A percentile compares a stretch with the other conserved stretches of the same genome.
These are phyloP conservation scores for Suhomyces vadensis DNA, from an alignment of 805 yeast species.

Conservation along the genomic window DNA sequence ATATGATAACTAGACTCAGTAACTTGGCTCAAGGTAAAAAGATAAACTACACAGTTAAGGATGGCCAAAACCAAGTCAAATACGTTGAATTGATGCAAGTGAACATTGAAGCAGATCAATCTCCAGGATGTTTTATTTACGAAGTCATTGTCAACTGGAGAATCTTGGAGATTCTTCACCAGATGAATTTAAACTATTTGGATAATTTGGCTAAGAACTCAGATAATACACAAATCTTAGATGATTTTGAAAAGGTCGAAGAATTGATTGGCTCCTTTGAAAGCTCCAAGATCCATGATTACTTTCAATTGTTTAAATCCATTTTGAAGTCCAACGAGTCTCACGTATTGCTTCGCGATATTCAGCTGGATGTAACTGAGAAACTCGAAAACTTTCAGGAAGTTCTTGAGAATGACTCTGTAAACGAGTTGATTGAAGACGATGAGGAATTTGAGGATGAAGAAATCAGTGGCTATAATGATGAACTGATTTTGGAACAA, in stretches of 20 bases:
- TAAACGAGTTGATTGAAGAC: constrained; percentile 27
- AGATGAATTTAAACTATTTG: constrained; percentile 33
- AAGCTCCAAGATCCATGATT: constrained; percentile 10
- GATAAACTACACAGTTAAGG: constrained; percentile 26
- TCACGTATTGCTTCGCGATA: constrained; percentile 16
- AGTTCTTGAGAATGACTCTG: constrained; percentile 11
- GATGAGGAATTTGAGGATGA: constrained; percentile 21
- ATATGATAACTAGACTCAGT: constrained; percentile 26
- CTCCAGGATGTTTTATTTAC: constrained; percentile 22
- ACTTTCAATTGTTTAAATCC: constrained; percentile 20
- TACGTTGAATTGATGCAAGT: constrained; percentile 26
- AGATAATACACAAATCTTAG: constrained; percentile 13
- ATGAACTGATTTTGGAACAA: constrained; percentile 5
- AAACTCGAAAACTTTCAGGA: constrained; percentile 21
- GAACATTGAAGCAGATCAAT: constrained; percentile 11
- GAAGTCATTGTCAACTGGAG: constrained; percentile 37
- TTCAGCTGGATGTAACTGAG: constrained; percentile 20
- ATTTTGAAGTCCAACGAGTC: constrained; percentile 17
- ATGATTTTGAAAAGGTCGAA: constrained; percentile 18
- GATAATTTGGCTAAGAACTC: constrained; percentile 14
- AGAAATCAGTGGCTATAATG: constrained; percentile 11
- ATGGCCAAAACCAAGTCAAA: constrained; percentile 30
- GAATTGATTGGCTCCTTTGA: constrained; percentile 10
- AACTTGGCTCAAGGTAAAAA: constrained; percentile 25
- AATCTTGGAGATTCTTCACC: constrained; percentile 33